Base-by-base conservation (phyloP, 2,329 filamentous ascomycete species). In the Scedosporium minutisporum region DNA sequence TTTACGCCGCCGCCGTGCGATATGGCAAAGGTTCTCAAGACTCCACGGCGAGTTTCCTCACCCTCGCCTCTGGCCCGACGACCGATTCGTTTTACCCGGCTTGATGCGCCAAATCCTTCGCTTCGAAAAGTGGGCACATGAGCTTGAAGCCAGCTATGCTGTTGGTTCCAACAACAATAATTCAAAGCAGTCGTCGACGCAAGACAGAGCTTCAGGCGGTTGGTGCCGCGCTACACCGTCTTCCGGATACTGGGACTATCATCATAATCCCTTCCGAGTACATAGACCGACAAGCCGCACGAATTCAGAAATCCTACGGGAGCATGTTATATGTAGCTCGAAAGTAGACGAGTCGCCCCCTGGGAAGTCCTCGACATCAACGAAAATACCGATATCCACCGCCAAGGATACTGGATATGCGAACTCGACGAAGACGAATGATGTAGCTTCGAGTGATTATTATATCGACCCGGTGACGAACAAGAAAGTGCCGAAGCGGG, bases 381-480 rank as follows among this genome's bases (percentile, higher is more conserved):
- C 33, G 33, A 38, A 38, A 10, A 38, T 38, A 38, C 33, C 44
- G n/a, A 48, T 18, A 48, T 21, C 18, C 16, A 48, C n/a, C 44
- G n/a, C 16, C n/a, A 7, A 21, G 44, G n/a, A 48, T 9, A 48
- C n/a, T 48, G 44, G 14, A 48, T n/a, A 18, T 7, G 18, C 12
- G 44, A 21, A 48, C 16, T 21, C 44, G 4, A 18, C 18, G 14
- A 18, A 6, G 6, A 21, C 44, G 18, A 21, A 48, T 21, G 9
- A n/a, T 4, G n/a, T 6, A 4, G n/a, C 16, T 6, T 21, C 44
- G 4, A 12, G 67, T 1, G 75, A 75, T 7, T 79, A 76, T 58
- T 70, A 76, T 21, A 84, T 86, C 53, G 83, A 86, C 63, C 83
- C 83, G 3, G 84, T 86, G 64, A 84, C 82, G 16, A 86, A 86